Base-by-base conservation (phyloP, 345 rosid species). In the Salix purpurea region DNA sequence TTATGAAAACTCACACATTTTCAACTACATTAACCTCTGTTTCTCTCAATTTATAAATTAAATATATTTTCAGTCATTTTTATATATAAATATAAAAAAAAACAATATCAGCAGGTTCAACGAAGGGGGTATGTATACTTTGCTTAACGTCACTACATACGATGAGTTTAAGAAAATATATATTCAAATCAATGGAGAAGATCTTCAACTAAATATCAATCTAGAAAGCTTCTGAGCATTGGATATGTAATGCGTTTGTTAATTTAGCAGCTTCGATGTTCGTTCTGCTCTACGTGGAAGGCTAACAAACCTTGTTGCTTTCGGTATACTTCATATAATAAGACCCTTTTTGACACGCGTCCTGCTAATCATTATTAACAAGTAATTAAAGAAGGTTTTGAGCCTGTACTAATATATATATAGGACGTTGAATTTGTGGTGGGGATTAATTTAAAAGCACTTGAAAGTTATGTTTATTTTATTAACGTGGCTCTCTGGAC, bases 331-430 rank as follows among this genome's bases (percentile, higher is more conserved):
- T 44, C 54, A 76, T 46, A 60, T n/a, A 60, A 52, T 67, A 39
- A 36, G 28, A 42, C 74, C 48, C 61, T 46, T 77, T 77, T 34
- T 6, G 82, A 81, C 85, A 84, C 73, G 80, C 73, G 73, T 76
- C 75, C 80, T 39, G 18, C 80, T 39, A 19, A 46, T 13, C 64
- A 36, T 78, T 65, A 76, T 68, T 71, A 79, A 56, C 23, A 26
- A 36, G n/a, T 24, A 46, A 46, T 46, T 46, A 83, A 78, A 75
- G 77, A 10, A 54, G 73, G 79, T n/a, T 60, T 67, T 73, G 21
- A 46, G 67, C 71, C 69, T 72, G 76, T 72, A 5, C 23, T 39
- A 39, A 46, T 64, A 34, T 34, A 34, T 42, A 77, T 69, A 39
- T 12, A 40, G 16, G 0, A 42, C 14, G 2, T 42, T 42, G 46